phyloP scores from a whole-genome alignment of 805 yeast genomes.

The Jamesozyma spencerorum region DNA sequence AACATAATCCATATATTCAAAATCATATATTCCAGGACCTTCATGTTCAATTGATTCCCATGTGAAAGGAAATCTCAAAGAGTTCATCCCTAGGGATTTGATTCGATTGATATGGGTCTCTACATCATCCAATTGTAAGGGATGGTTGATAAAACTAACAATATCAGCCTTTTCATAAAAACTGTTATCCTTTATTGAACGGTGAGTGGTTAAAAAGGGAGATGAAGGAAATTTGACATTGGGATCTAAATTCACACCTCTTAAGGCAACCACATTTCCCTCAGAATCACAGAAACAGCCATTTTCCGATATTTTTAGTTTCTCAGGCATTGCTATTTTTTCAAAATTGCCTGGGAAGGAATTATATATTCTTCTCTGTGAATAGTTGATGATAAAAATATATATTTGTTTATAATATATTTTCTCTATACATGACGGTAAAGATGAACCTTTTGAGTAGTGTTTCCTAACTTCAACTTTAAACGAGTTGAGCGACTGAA shows the following conservation, averaged over 20 bases:
- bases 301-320: slow-evolving; percentile 30
- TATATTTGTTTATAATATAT: no score
- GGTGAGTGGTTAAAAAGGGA: slow-evolving; percentile 40
- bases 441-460: no score
- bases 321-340: slow-evolving; percentile 15
- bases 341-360: no score
- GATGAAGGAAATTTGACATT: slow-evolving; percentile 57
- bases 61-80: slow-evolving; percentile 64
- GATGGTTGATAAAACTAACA: slow-evolving; percentile 77
- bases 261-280: slow-evolving; percentile 54
- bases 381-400: no score
- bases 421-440: no score
- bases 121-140: slow-evolving; percentile 69
- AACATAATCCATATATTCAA: slow-evolving; percentile 63
- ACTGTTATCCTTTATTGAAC: slow-evolving; percentile 27
- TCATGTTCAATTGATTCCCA: slow-evolving; percentile 92
- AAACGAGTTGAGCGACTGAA: background rate
- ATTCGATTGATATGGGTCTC: slow-evolving; percentile 58
- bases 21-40: slow-evolving; percentile 80
- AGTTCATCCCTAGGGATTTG: slow-evolving; percentile 74
- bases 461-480: no score
- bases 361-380: no score
- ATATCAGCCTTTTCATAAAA: slow-evolving; percentile 60
- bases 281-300: slow-evolving; percentile 51
- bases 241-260: slow-evolving; percentile 78